A percentile compares a stretch with the other conserved stretches of the same genome.
phyloP scores from a whole-genome alignment of 768 basidiomycete species.

The Amanita rimosa region DNA sequence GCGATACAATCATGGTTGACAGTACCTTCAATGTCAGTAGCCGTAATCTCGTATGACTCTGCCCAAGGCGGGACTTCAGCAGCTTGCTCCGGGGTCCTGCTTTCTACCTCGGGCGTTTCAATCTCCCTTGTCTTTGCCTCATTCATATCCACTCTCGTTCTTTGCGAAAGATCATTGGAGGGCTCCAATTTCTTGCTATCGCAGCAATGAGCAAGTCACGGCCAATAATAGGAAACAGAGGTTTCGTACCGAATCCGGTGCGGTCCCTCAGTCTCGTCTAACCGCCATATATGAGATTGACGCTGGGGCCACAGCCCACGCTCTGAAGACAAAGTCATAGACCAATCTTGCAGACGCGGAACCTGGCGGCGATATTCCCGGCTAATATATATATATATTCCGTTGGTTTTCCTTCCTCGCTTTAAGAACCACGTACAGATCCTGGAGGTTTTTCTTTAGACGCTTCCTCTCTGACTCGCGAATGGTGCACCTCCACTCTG shows the following conservation, averaged over 20 bases:
- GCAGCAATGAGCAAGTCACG: not conserved
- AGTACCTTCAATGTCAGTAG: slow-evolving; percentile 51
- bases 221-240: not conserved
- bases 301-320: slow-evolving; percentile 72
- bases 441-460: slow-evolving; percentile 58
- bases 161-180: slow-evolving; percentile 32
- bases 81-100: slow-evolving; percentile 31
- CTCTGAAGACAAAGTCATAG: slow-evolving; percentile 54
- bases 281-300: slow-evolving; percentile 47
- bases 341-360: slow-evolving; percentile 47
- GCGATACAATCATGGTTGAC: not conserved
- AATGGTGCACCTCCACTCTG: slow-evolving; percentile 67
- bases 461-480: slow-evolving; percentile 61
- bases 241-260: slow-evolving; percentile 66
- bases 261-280: slow-evolving; percentile 91
- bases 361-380: slow-evolving; percentile 70
- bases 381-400: no score
- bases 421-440: slow-evolving; percentile 39
- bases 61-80: slow-evolving; percentile 66
- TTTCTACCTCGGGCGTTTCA: slow-evolving; percentile 33
- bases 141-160: slow-evolving; percentile 30
- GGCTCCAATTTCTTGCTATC: slow-evolving; percentile 71
- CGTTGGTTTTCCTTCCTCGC: not conserved
- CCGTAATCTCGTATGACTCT: slow-evolving; percentile 57
- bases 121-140: slow-evolving; percentile 26